phyloP scores from a whole-genome alignment of 345 rosid species.

The Zanthoxylum bungeanum region DNA sequence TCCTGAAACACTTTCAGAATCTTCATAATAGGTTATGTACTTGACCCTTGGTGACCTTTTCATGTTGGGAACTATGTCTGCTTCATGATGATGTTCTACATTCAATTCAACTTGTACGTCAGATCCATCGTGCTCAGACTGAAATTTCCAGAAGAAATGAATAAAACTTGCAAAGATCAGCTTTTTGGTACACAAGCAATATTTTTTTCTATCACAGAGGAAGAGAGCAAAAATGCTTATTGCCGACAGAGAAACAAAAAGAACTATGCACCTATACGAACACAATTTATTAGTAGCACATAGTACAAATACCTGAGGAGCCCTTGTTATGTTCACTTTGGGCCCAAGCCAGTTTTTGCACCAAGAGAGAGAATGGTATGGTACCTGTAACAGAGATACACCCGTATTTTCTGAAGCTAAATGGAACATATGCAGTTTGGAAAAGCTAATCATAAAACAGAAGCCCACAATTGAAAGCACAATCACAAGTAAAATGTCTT shows the following conservation, averaged over 20 bases:
- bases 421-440: constrained; percentile 6
- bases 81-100: constrained; percentile 71
- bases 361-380: constrained; percentile 93
- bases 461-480: constrained; percentile 2
- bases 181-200: background rate
- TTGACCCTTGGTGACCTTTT: constrained; percentile 75
- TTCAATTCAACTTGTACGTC: constrained; percentile 75
- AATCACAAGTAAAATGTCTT: constrained; percentile 12
- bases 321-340: constrained; percentile 81
- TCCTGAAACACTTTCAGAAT: constrained; percentile 82
- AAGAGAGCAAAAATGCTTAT: no score
- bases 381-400: constrained; percentile 53
- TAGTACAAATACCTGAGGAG: constrained; percentile 74
- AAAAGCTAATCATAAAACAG: background rate
- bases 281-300: background rate
- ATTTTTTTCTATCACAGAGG: background rate
- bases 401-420: background rate
- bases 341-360: constrained; percentile 98
- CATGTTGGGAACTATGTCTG: constrained; percentile 84
- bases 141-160: constrained; percentile 32
- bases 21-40: constrained; percentile 89
- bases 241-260: no score
- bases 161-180: constrained; percentile 5
- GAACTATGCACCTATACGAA: background rate
- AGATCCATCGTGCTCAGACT: constrained; percentile 96